Percentiles rank a stretch among this genome's conserved stretches.
These are phyloP conservation scores for Ricinus communis DNA, from an alignment of 345 rosid species.

Conservation along the genomic window DNA sequence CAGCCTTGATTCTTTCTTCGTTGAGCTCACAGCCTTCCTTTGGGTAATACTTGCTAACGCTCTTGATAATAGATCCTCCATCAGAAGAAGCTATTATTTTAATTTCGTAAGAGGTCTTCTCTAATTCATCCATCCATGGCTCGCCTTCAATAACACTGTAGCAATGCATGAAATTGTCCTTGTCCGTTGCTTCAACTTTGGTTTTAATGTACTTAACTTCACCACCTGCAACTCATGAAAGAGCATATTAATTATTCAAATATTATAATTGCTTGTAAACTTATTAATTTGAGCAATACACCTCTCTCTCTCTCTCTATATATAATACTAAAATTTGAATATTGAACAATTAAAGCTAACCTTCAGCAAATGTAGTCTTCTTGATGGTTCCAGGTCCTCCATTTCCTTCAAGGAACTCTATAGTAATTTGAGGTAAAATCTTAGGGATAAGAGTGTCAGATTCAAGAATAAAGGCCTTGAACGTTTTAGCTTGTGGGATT, in stretches of 20 bases:
- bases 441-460: conserved; percentile 13
- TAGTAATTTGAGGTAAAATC: conserved; percentile 29
- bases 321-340: too few species aligned
- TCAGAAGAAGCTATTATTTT: conserved; percentile 32
- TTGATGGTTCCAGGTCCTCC: conserved; percentile 44
- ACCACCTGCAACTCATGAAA: conserved; percentile 28
- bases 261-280: too few species aligned
- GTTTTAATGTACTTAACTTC: conserved; percentile 30
- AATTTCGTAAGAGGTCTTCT: too few species aligned
- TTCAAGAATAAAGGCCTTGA: neutral
- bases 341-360: too few species aligned
- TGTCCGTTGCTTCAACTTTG: conserved; percentile 38
- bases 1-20: too few species aligned
- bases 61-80: conserved; percentile 31
- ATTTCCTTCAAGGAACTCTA: conserved; percentile 27
- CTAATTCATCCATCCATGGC: conserved; percentile 24
- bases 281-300: too few species aligned
- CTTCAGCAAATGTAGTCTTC: conserved; percentile 32
- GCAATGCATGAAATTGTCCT: conserved; percentile 30
- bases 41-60: neutral
- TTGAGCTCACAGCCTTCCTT: neutral
- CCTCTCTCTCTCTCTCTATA: too few species aligned
- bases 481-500: neutral
- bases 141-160: conserved; percentile 37
- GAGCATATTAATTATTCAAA: too few species aligned